Evolutionary conservation across 306 rosid species (phyloP).

Genomic region (Citrullus colocynthis): DNA sequence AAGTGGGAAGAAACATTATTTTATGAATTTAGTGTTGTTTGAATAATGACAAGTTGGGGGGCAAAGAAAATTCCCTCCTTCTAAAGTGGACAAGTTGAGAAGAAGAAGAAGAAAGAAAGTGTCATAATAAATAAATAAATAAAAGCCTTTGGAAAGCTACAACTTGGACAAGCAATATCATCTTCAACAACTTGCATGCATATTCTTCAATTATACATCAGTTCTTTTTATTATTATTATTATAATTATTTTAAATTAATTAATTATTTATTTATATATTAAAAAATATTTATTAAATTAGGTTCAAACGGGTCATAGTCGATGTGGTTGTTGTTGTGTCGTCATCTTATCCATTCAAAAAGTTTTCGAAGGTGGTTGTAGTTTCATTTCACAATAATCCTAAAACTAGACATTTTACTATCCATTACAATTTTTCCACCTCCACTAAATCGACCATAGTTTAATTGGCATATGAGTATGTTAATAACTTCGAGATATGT

Average conservation of each 20-base stretch:
- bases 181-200: neutral
- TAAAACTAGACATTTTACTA: too few species aligned
- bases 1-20: neutral
- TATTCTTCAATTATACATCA: neutral
- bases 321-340: neutral
- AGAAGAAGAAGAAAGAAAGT: neutral
- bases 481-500: too few species aligned
- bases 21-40: neutral
- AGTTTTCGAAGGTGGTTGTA: neutral
- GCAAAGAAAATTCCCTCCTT: neutral
- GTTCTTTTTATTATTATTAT: too few species aligned
- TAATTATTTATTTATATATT: too few species aligned
- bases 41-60: neutral
- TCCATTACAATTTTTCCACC: too few species aligned
- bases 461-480: too few species aligned
- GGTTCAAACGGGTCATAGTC: neutral
- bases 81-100: conserved; percentile 17
- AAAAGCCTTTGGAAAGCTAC: neutral
- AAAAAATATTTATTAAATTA: too few species aligned
- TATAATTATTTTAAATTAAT: too few species aligned
- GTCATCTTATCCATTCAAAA: neutral
- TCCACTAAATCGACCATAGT: too few species aligned
- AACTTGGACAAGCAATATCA: neutral
- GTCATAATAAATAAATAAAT: neutral
- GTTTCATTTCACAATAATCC: neutral